Percentiles rank a stretch among this genome's conserved stretches.
These are phyloP conservation scores for Botryotinia narcissicola DNA, from an alignment of 2,329 filamentous ascomycete genomes.

Conservation along the genomic window DNA sequence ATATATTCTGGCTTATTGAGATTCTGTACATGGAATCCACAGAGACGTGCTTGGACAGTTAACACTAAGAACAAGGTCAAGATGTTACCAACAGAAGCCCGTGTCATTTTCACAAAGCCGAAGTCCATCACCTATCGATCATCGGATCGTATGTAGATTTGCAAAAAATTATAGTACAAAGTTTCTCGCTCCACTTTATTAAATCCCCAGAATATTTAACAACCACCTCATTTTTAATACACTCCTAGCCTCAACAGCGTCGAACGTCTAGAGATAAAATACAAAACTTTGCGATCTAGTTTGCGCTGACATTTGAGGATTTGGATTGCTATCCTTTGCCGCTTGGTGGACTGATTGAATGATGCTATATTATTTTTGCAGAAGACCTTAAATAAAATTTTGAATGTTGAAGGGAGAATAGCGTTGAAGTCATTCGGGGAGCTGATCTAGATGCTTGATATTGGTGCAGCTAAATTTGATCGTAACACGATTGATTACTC, in stretches of 20 bases:
- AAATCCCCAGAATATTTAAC: background rate
- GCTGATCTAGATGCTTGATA: background rate
- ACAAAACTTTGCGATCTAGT: background rate
- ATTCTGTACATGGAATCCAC: background rate
- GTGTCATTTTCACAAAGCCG: background rate
- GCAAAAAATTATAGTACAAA: background rate
- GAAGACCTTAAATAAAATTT: accelerated
- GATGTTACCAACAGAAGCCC: background rate
- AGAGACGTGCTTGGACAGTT: background rate
- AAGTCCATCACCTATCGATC: background rate
- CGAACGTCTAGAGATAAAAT: background rate
- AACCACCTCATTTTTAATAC: background rate
- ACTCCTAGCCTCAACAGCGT: background rate
- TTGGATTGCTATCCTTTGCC: background rate
- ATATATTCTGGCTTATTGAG: background rate
- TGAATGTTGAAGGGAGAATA: accelerated
- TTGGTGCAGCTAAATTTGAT: background rate
- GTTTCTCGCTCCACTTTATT: background rate
- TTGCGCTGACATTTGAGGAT: background rate
- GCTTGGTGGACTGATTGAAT: background rate
- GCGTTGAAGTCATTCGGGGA: no score
- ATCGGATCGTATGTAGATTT: background rate
- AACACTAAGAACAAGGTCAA: background rate
- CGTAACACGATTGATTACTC: background rate
- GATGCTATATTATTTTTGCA: no score